These are phyloP conservation scores for Emiliania huxleyi DNA, from an alignment of 78 protist species.

Conservation along the genomic window DNA sequence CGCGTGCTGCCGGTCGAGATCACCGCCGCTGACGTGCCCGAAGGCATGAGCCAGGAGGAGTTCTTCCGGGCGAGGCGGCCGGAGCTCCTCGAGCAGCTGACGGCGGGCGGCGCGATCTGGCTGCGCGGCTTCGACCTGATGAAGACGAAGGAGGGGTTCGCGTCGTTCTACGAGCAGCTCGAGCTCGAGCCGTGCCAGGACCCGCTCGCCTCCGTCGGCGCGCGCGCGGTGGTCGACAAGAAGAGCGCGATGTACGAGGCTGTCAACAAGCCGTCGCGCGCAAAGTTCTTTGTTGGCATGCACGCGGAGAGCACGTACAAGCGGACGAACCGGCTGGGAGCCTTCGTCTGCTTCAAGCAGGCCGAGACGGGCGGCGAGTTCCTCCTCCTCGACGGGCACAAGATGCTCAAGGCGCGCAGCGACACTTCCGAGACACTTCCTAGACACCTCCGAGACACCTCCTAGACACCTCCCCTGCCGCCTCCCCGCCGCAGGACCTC, in stretches of 20 bases:
- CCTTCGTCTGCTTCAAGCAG: constrained; percentile 42
- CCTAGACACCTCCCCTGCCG: too few relatives aligned
- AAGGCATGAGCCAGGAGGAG: not conserved
- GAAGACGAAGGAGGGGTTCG: constrained; percentile 22
- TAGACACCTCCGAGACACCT: too few relatives aligned
- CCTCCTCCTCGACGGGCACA: constrained; percentile 12
- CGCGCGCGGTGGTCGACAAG: not conserved
- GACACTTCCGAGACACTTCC: too few relatives aligned
- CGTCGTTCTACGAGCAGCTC: constrained; percentile 10
- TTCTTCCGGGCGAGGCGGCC: not conserved
- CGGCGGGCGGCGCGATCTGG: not conserved
- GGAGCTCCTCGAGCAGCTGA: not conserved
- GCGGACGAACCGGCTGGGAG: constrained; percentile 26
- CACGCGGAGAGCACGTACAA: constrained; percentile 23
- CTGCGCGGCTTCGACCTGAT: constrained; percentile 27
- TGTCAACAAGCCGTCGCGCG: constrained; percentile 11
- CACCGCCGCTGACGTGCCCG: not conserved
- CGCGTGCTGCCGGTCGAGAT: not conserved
- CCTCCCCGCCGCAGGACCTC: too few relatives aligned
- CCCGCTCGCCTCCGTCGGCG: constrained; percentile 13
- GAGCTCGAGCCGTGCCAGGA: constrained; percentile 38
- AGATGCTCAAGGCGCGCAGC: constrained; percentile 30
- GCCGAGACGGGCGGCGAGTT: constrained; percentile 52
- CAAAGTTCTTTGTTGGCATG: constrained; percentile 23
- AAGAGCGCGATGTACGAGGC: constrained; percentile 24